These are phyloP conservation scores for Lentinus polychrous DNA, from an alignment of 1,284 basidiomycete genomes.

Conservation along the genomic window DNA sequence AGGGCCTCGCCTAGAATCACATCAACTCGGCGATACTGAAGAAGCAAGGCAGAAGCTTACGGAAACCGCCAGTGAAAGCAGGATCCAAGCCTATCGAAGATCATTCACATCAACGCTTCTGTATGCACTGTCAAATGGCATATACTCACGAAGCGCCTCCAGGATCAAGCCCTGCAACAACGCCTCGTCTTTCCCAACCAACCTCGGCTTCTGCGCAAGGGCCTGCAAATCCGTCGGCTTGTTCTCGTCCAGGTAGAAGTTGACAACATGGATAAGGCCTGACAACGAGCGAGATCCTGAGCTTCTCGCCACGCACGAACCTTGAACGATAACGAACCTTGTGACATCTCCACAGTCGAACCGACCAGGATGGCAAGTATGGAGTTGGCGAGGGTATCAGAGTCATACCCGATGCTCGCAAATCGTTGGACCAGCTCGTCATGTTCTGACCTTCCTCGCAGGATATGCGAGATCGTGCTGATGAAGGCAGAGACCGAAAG, in stretches of 20 bases:
- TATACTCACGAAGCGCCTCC: constrained; percentile 59
- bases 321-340: constrained; percentile 37
- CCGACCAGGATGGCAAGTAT: constrained; percentile 67
- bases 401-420: constrained; percentile 43
- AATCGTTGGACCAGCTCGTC: constrained; percentile 52
- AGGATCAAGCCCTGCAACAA: constrained; percentile 46
- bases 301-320: background rate
- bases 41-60: constrained; percentile 27
- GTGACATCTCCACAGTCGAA: constrained; percentile 59
- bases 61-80: constrained; percentile 40
- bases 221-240: constrained; percentile 30
- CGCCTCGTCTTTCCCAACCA: constrained; percentile 29
- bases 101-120: background rate
- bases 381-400: constrained; percentile 58
- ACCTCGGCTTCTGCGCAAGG: constrained; percentile 26
- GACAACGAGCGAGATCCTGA: constrained; percentile 10
- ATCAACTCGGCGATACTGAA: background rate
- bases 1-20: constrained; percentile 36
- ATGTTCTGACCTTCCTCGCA: constrained; percentile 39
- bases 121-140: background rate
- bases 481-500: constrained; percentile 42
- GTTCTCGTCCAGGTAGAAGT: constrained; percentile 50
- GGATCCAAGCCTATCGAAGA: constrained; percentile 38
- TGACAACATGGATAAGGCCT: constrained; percentile 46
- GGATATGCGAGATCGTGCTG: constrained; percentile 39